These are phyloP conservation scores for Brasenia schreberi DNA, from an alignment of 164 flowering plant genomes.

Conservation along the genomic window DNA sequence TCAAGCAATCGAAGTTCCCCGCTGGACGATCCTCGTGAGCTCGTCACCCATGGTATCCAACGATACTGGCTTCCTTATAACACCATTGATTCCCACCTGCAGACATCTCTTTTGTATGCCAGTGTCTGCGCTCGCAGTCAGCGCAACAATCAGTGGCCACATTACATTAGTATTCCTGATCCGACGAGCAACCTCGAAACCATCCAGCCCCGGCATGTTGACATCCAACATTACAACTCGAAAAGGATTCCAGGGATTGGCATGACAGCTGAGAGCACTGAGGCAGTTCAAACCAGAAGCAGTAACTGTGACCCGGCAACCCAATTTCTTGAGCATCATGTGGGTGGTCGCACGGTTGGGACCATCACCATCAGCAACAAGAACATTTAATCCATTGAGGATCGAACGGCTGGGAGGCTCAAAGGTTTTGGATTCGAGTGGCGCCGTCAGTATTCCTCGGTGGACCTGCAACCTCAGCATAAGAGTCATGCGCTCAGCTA, in stretches of 20 bases:
- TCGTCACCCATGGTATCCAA: conserved; percentile 55
- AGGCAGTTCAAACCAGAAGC: conserved; percentile 82
- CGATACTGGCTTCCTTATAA: conserved; percentile 56
- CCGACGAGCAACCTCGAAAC: conserved; percentile 65
- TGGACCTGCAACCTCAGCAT: conserved; percentile 50
- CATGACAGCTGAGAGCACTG: conserved; percentile 20
- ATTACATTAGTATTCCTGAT: conserved; percentile 49
- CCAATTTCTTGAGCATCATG: conserved; percentile 74
- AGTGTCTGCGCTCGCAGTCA: conserved; percentile 56
- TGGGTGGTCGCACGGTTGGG: conserved; percentile 62
- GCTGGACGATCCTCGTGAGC: conserved; percentile 47
- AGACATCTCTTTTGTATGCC: conserved; percentile 49
- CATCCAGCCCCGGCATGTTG: conserved; percentile 76
- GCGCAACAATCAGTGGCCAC: conserved; percentile 67
- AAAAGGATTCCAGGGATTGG: conserved; percentile 13
- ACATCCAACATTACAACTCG: conserved; percentile 65
- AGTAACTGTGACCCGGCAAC: conserved; percentile 63
- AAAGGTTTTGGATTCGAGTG: conserved; percentile 10
- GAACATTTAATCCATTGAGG: conserved; percentile 51
- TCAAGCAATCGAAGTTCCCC: conserved; percentile 16
- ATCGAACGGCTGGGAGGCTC: conserved; percentile 30
- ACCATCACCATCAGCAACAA: conserved; percentile 62
- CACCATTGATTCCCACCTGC: conserved; percentile 72
- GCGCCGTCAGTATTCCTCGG: conserved; percentile 14
- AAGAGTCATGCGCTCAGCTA: conserved; percentile 54